These are phyloP conservation scores for Glycine tomentella DNA, from an alignment of 306 rosid genomes.

Conservation along the genomic window DNA sequence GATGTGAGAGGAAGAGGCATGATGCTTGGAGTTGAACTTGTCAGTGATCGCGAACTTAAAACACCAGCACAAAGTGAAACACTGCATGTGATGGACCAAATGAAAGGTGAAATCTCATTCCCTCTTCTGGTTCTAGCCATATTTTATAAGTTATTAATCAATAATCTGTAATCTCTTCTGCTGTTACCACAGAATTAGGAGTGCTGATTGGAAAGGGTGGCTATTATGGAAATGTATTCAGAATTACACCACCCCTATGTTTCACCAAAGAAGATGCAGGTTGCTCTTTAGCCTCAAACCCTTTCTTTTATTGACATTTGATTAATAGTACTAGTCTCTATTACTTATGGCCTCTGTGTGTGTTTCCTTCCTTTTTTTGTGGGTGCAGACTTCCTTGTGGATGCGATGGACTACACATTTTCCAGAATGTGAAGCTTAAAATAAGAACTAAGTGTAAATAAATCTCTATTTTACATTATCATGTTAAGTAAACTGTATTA, in stretches of 20 bases:
- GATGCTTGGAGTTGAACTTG: slow-evolving; percentile 94
- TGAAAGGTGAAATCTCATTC: slow-evolving; percentile 70
- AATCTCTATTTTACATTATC: slow-evolving; percentile 7
- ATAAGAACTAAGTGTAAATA: slow-evolving; percentile 47
- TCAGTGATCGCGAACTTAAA: slow-evolving; percentile 72
- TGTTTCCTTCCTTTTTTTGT: background rate
- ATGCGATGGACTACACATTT: slow-evolving; percentile 76
- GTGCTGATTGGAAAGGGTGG: slow-evolving; percentile 92
- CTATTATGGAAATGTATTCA: slow-evolving; percentile 83
- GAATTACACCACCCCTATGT: slow-evolving; percentile 95
- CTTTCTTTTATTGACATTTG: background rate
- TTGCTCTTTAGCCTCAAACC: slow-evolving; percentile 37
- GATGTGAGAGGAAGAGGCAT: slow-evolving; percentile 92
- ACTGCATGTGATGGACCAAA: slow-evolving; percentile 70
- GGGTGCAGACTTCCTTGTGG: slow-evolving; percentile 80
- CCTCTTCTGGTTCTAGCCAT: background rate
- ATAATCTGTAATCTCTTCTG: background rate
- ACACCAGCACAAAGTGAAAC: slow-evolving; percentile 90
- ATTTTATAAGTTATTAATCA: background rate
- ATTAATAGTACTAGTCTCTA: background rate
- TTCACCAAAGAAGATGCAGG: slow-evolving; percentile 95
- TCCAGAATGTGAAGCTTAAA: slow-evolving; percentile 65
- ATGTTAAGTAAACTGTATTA: slow-evolving; percentile 29
- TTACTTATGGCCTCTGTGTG: background rate
- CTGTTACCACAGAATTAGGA: slow-evolving; percentile 66